Conservation (phyloP, 495 filamentous ascomycete species). For the Xylaria acuta region DNA sequence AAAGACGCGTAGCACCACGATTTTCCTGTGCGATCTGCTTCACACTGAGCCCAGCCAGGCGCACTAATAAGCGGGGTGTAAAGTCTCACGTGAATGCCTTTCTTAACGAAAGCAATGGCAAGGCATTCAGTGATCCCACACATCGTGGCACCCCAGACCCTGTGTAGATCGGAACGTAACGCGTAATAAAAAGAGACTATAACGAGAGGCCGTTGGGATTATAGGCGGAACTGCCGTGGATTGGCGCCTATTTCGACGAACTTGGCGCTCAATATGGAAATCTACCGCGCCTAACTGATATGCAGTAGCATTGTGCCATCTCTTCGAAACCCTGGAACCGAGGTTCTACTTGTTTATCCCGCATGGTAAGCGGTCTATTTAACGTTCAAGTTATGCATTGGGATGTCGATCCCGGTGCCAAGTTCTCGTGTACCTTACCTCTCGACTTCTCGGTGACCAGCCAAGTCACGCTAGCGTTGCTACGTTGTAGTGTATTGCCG, state of each 20-base stretch:
- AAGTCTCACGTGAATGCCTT: not conserved
- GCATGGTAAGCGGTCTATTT: not conserved
- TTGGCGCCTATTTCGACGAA: not conserved
- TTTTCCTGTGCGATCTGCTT: not conserved
- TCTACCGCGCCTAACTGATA: not conserved
- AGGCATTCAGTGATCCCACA: not conserved
- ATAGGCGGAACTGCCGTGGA: not conserved
- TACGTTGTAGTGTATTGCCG: not conserved
- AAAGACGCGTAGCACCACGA: not conserved
- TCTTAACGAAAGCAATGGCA: not conserved
- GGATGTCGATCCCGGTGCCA: not conserved
- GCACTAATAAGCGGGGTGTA: not conserved
- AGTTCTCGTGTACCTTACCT: not conserved
- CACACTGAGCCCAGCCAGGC: not conserved
- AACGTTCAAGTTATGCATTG: not conserved
- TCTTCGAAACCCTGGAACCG: not conserved
- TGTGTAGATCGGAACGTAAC: not conserved
- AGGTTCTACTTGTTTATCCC: not conserved
- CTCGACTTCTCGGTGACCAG: not conserved
- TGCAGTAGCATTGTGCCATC: not conserved
- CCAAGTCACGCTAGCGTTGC: constrained; percentile 12
- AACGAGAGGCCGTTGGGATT: not conserved
- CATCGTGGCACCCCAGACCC: not conserved
- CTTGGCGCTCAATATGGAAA: not conserved
- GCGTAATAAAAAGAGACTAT: not conserved